These are phyloP conservation scores for Leccinum proliferum DNA, from an alignment of 1,284 basidiomycete species.

Conservation along the genomic window DNA sequence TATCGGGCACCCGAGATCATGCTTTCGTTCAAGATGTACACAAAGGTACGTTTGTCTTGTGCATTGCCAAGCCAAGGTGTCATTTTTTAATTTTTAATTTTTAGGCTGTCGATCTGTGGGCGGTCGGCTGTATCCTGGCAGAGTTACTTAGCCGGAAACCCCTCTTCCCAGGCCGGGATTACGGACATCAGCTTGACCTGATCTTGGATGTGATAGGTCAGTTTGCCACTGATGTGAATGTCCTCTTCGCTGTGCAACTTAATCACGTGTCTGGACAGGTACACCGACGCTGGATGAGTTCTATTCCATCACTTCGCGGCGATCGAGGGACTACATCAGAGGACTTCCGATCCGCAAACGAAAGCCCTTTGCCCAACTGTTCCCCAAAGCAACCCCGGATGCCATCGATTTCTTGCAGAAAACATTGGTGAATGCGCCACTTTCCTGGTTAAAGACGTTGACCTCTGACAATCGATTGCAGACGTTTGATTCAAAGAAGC, in stretches of 20 bases:
- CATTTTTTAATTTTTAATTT: neutral
- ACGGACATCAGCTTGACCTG: conserved; percentile 80
- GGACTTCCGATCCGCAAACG: conserved; percentile 69
- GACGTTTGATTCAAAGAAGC: conserved; percentile 85
- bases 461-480: conserved; percentile 17
- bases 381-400: conserved; percentile 65
- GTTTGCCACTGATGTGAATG: neutral
- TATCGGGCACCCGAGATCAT: conserved; percentile 87
- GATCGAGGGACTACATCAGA: conserved; percentile 83
- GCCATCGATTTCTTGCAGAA: conserved; percentile 83
- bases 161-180: conserved; percentile 86
- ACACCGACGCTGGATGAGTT: conserved; percentile 87
- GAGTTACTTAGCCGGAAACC: conserved; percentile 79
- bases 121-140: conserved; percentile 86
- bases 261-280: conserved; percentile 29
- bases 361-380: conserved; percentile 53
- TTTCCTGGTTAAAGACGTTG: neutral
- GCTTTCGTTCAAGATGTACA: conserved; percentile 86
- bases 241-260: neutral
- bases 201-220: conserved; percentile 83
- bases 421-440: conserved; percentile 56
- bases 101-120: conserved; percentile 81
- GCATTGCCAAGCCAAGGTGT: conserved; percentile 1
- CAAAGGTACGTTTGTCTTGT: conserved; percentile 39
- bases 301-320: conserved; percentile 77